phyloP scores from a whole-genome alignment of 2,329 filamentous ascomycete genomes.

The Aspergillus ochraceoroseus region DNA sequence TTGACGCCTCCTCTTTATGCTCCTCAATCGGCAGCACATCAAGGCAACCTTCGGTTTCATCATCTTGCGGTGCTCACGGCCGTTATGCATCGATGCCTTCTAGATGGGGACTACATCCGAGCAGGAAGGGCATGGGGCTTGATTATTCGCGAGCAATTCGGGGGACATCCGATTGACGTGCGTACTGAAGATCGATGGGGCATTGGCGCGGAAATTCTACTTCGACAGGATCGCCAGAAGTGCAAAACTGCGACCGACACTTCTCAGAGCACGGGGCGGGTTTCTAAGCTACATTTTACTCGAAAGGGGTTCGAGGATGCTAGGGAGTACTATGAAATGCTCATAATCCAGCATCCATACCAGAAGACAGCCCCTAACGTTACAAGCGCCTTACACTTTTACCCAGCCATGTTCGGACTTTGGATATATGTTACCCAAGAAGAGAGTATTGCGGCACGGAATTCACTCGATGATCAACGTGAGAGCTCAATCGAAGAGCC shows the following conservation, averaged over 20 bases:
- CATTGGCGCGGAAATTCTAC: conserved; percentile 76
- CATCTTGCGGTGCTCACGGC: conserved; percentile 65
- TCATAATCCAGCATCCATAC: conserved; percentile 73
- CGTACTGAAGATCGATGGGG: conserved; percentile 70
- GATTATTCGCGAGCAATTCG: conserved; percentile 59
- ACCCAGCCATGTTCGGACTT: conserved; percentile 71
- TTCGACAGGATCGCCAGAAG: conserved; percentile 49
- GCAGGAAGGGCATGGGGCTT: conserved; percentile 72
- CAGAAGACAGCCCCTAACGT: conserved; percentile 55
- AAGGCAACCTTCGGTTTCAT: conserved; percentile 39
- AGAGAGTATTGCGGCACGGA: conserved; percentile 50
- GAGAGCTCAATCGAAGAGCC: conserved; percentile 25
- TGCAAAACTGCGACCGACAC: conserved; percentile 13
- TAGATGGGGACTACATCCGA: conserved; percentile 63
- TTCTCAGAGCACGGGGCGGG: conserved; percentile 1
- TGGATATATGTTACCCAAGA: conserved; percentile 72
- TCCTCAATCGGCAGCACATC: conserved; percentile 30
- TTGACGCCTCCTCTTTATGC: conserved; percentile 35
- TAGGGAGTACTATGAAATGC: conserved; percentile 67
- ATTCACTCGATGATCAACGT: conserved; percentile 32
- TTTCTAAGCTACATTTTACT: conserved; percentile 36
- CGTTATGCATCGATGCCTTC: conserved; percentile 67
- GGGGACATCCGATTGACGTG: conserved; percentile 60
- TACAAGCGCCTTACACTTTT: conserved; percentile 69
- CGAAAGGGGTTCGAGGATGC: conserved; percentile 53